Conservation (phyloP, 75 land plant species). For the Selaginella moellendorffii region DNA sequence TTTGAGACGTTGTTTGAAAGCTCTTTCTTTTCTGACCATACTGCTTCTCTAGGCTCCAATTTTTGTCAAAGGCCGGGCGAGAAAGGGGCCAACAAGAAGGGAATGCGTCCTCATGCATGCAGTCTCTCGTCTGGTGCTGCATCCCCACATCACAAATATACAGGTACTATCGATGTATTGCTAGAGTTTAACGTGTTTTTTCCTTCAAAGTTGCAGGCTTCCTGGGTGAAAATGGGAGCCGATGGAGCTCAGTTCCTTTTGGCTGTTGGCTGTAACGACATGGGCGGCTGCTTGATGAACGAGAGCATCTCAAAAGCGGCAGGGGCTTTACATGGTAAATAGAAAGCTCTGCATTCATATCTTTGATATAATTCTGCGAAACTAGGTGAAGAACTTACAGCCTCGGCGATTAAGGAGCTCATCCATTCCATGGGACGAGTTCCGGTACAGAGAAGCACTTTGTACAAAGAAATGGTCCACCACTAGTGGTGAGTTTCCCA, state of each 20-base stretch:
- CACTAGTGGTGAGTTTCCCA: too few relatives aligned
- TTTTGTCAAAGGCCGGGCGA: conserved; percentile 25
- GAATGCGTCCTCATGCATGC: conserved; percentile 34
- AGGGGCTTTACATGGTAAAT: conserved; percentile 29
- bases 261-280: conserved; percentile 33
- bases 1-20: not conserved
- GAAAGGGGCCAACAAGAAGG: conserved; percentile 31
- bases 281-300: conserved; percentile 39
- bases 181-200: conserved; percentile 3
- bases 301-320: conserved; percentile 39
- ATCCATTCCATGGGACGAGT: conserved; percentile 20
- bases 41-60: conserved; percentile 22
- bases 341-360: too few relatives aligned
- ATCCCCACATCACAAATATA: conserved; percentile 34
- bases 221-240: conserved; percentile 41
- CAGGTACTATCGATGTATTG: conserved; percentile 20
- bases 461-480: too few relatives aligned
- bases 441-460: conserved; percentile 27
- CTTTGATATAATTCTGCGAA: not conserved
- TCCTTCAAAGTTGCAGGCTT: conserved; percentile 19
- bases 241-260: conserved; percentile 30
- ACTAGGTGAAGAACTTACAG: conserved; percentile 27
- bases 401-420: conserved; percentile 21
- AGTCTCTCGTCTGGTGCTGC: conserved; percentile 29
- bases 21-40: not conserved